Base-by-base conservation (phyloP, 768 basidiomycete species). In the Mycena venus region DNA sequence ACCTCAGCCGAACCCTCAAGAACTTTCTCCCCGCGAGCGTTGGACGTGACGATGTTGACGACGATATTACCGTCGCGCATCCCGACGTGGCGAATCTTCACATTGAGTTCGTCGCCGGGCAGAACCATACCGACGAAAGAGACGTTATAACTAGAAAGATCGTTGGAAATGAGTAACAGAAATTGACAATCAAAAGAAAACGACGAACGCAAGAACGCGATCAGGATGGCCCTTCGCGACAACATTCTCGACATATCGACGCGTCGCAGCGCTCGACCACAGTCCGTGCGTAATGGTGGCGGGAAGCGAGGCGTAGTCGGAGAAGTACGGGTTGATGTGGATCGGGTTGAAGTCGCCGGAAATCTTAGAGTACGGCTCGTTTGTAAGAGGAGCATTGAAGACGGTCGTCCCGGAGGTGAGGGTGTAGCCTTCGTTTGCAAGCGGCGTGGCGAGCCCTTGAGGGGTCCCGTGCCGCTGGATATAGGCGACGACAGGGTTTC, bases 311-410 rank as follows among this genome's bases (percentile, higher is more conserved):
- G 98, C 97, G 74, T 94, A 96, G 82, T 96, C 94, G 27, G 98
- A 92, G 87, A 99, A 99, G 88, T 99, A 99, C 0, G 98, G 98
- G 84, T 99, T 99, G 83, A 98, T 88, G 82, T 99, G 98, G 78
- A 99, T 99, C 32, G 98, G 98, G 83, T 99, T 99, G 89, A 96
- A 99, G 84, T 99, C 98, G 55, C 98, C 97, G 0, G 98, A 99
- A 59, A 97, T 90, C 83, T 93, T 92, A 5, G 97, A 99, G 85
- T 99, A 99, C 2, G 96, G 94, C 84, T 98, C 95, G 80, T 99
- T 99, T 58, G 95, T 96, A 55, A 95, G 86, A 29, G 98, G 98
- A 4, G 98, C 90, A 56, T 87, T 91, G 88, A 96, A 98, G 9
- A 88, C 83, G 12, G 93, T 92, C 21, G 89, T 86, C 29, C 88